Percentiles rank a stretch among this genome's conserved stretches.
These are phyloP conservation scores for Diaporthe citrichinensis DNA, from an alignment of 2,329 filamentous ascomycete species.

Conservation along the genomic window DNA sequence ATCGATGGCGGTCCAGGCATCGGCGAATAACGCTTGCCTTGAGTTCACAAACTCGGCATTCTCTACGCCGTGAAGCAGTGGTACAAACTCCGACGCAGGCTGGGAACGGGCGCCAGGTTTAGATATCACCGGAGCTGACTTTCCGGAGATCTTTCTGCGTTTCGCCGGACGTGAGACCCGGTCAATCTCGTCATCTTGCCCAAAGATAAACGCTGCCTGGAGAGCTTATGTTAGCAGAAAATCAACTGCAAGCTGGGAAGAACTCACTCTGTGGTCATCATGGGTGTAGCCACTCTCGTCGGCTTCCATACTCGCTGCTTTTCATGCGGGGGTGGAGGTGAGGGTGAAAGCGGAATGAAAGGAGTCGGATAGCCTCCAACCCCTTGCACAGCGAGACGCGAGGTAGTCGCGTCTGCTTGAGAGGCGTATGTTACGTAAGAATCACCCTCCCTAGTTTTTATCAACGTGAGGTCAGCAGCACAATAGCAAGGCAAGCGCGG, in stretches of 20 bases:
- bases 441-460: background rate
- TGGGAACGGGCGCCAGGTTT: constrained; percentile 43
- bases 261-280: constrained; percentile 61
- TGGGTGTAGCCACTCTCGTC: constrained; percentile 49
- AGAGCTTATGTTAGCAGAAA: constrained; percentile 15
- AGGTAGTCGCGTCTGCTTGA: constrained; percentile 11
- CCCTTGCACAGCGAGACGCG: constrained; percentile 15
- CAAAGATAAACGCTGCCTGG: constrained; percentile 75
- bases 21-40: constrained; percentile 72
- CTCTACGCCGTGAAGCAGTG: constrained; percentile 70
- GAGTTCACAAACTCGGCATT: constrained; percentile 61
- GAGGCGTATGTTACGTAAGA: constrained; percentile 14
- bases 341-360: background rate
- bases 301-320: constrained; percentile 29
- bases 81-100: constrained; percentile 56
- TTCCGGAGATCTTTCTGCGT: constrained; percentile 67
- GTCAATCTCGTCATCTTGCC: constrained; percentile 59
- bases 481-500: background rate
- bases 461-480: background rate
- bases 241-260: background rate
- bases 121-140: constrained; percentile 42
- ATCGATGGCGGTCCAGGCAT: constrained; percentile 76
- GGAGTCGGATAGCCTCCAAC: background rate
- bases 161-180: constrained; percentile 64
- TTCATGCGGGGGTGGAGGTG: background rate